Evolutionary conservation across 805 yeast genomes (phyloP).

Genomic region (Candida patagonica): DNA sequence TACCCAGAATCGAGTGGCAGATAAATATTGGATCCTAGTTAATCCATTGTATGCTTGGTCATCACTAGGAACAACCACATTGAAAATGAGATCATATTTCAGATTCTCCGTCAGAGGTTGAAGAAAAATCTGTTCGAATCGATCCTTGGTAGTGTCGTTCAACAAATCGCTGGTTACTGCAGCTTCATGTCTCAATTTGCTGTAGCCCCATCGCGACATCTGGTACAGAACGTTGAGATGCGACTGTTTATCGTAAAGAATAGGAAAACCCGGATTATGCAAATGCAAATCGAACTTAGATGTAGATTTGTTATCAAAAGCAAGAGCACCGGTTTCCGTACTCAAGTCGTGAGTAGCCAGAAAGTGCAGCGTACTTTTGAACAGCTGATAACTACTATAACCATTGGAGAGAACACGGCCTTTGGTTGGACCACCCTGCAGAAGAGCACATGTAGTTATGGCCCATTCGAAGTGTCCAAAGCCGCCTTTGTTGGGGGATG

Average conservation of each 20-base stretch:
- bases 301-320: constrained; percentile 9
- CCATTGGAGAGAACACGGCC: constrained; percentile 71
- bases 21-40: constrained; percentile 63
- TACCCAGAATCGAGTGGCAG: constrained; percentile 56
- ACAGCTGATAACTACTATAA: constrained; percentile 85
- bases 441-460: constrained; percentile 64
- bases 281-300: constrained; percentile 1
- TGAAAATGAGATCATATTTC: constrained; percentile 56
- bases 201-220: constrained; percentile 62
- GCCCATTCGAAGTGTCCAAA: constrained; percentile 92
- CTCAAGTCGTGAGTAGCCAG: constrained; percentile 71
- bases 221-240: constrained; percentile 75
- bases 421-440: constrained; percentile 70
- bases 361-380: constrained; percentile 78
- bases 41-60: constrained; percentile 56
- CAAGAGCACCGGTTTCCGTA: constrained; percentile 13
- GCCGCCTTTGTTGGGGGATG: constrained; percentile 51
- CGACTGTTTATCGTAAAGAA: constrained; percentile 15
- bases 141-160: constrained; percentile 72
- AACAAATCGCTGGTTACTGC: constrained; percentile 55
- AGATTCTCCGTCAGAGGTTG: constrained; percentile 41
- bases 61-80: constrained; percentile 33
- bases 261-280: constrained; percentile 5
- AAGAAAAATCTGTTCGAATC: constrained; percentile 71
- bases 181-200: constrained; percentile 55